Evolutionary conservation across 768 basidiomycete species (phyloP).

Genomic region (Pleurotus platypus): DNA sequence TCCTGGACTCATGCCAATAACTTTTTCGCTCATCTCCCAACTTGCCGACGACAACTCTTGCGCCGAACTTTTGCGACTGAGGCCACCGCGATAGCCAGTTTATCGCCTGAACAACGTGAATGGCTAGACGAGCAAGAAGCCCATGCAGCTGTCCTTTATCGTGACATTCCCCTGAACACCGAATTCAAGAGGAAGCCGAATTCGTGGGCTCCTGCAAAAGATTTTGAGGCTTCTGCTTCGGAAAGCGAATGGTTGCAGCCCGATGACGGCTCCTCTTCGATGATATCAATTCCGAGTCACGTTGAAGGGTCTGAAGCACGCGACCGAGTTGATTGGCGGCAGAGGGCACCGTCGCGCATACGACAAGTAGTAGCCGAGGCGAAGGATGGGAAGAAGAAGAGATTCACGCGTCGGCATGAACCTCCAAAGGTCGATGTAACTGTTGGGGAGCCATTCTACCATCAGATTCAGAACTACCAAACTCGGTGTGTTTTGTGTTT

Average conservation of each 20-base stretch:
- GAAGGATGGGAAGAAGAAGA: slow-evolving; percentile 1
- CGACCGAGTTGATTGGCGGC: slow-evolving; percentile 60
- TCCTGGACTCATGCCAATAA: not conserved
- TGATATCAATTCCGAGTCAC: slow-evolving; percentile 6
- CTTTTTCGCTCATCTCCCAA: not conserved
- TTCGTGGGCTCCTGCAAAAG: not conserved
- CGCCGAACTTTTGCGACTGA: slow-evolving; percentile 1
- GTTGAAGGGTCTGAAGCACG: slow-evolving; percentile 12
- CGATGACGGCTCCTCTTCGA: slow-evolving; percentile 9
- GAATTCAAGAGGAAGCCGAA: not conserved
- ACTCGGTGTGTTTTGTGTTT: slow-evolving; percentile 6
- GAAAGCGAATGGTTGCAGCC: slow-evolving; percentile 38
- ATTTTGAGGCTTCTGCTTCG: slow-evolving; percentile 18
- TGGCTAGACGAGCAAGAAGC: slow-evolving; percentile 5
- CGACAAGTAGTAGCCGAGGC: not conserved
- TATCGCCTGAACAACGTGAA: not conserved
- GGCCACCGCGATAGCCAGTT: not conserved
- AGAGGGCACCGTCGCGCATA: slow-evolving; percentile 45
- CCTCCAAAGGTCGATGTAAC: slow-evolving; percentile 29
- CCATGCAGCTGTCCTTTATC: slow-evolving; percentile 1
- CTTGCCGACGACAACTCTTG: not conserved
- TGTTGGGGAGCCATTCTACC: slow-evolving; percentile 39
- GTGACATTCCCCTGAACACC: not conserved
- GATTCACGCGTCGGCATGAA: slow-evolving; percentile 33
- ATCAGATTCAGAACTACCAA: slow-evolving; percentile 51